phyloP scores from a whole-genome alignment of 129 eudicot genomes.

The Lonicera japonica region DNA sequence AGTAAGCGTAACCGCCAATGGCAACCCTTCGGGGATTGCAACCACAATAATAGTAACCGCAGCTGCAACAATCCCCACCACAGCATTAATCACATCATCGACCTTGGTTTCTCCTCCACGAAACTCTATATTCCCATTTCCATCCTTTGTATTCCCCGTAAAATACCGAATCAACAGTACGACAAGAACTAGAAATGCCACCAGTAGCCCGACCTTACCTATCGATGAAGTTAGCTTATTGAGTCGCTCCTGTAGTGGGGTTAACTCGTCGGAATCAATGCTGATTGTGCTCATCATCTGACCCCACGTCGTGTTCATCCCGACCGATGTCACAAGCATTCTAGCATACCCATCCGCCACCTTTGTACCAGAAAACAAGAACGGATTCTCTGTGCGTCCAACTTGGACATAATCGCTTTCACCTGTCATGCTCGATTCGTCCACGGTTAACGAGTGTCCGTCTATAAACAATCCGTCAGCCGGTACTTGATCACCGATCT shows the following conservation, averaged over 20 bases:
- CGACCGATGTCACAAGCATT: conserved; percentile 48
- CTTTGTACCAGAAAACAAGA: conserved; percentile 45
- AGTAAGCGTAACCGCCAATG: conserved; percentile 40
- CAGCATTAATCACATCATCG: conserved; percentile 27
- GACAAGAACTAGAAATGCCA: conserved; percentile 33
- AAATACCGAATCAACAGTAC: conserved; percentile 34
- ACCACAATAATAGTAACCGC: conserved; percentile 43
- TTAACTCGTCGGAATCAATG: conserved; percentile 23
- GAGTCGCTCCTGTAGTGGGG: conserved; percentile 36
- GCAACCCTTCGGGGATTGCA: conserved; percentile 46
- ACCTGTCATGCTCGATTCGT: conserved; percentile 49
- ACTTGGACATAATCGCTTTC: conserved; percentile 32
- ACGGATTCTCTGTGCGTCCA: conserved; percentile 22
- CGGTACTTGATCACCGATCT: conserved; percentile 50
- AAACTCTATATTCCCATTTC: conserved; percentile 26
- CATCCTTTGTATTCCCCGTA: conserved; percentile 29
- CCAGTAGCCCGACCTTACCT: conserved; percentile 34
- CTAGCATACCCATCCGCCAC: conserved; percentile 42
- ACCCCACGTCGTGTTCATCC: conserved; percentile 52
- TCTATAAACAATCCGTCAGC: conserved; percentile 49
- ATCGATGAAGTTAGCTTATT: conserved; percentile 32
- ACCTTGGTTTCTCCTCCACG: conserved; percentile 29
- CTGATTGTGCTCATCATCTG: conserved; percentile 37
- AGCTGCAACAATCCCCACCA: conserved; percentile 35
- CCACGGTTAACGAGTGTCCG: conserved; percentile 36